phyloP scores from a whole-genome alignment of 2,329 filamentous ascomycete species.

The Cladobotryum mycophilum region DNA sequence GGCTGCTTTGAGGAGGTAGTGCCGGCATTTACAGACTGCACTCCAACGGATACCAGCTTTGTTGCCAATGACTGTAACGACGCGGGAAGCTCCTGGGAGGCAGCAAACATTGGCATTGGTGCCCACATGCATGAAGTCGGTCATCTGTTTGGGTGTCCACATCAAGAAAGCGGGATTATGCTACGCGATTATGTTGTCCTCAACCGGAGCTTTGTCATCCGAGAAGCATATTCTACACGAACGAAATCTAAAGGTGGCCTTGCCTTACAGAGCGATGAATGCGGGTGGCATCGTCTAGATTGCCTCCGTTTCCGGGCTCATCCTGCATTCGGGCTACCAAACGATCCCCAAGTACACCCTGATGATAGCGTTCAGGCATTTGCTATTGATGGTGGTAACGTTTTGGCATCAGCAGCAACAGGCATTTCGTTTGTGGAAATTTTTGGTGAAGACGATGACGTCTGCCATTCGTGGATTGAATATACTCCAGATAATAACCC shows the following conservation, averaged over 20 bases:
- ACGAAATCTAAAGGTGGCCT: constrained; percentile 77
- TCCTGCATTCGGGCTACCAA: constrained; percentile 79
- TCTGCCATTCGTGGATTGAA: constrained; percentile 77
- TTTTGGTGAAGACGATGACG: constrained; percentile 69
- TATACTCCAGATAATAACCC: constrained; percentile 58
- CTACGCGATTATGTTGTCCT: constrained; percentile 77
- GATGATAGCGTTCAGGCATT: constrained; percentile 82
- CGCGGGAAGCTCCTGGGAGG: constrained; percentile 87
- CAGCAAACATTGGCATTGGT: constrained; percentile 89
- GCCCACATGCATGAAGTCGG: constrained; percentile 89
- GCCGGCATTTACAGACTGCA: constrained; percentile 84
- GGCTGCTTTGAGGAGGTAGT: constrained; percentile 83
- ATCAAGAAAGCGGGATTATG: constrained; percentile 91
- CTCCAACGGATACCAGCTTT: constrained; percentile 71
- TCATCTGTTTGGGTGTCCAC: constrained; percentile 82
- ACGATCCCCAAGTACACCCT: constrained; percentile 55
- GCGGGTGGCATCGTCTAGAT: constrained; percentile 85
- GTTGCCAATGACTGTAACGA: constrained; percentile 85
- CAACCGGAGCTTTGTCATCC: constrained; percentile 74
- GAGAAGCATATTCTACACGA: constrained; percentile 80
- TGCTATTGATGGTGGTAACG: constrained; percentile 69
- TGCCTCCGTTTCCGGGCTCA: constrained; percentile 83
- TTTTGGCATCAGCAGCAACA: constrained; percentile 70
- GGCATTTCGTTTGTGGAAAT: constrained; percentile 85
- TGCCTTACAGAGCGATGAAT: constrained; percentile 73